A percentile compares a stretch with the other conserved stretches of the same genome.
Evolutionary conservation across 192 early-diverging fungal genomes (phyloP).

Genomic region (Glomus cerebriforme): DNA sequence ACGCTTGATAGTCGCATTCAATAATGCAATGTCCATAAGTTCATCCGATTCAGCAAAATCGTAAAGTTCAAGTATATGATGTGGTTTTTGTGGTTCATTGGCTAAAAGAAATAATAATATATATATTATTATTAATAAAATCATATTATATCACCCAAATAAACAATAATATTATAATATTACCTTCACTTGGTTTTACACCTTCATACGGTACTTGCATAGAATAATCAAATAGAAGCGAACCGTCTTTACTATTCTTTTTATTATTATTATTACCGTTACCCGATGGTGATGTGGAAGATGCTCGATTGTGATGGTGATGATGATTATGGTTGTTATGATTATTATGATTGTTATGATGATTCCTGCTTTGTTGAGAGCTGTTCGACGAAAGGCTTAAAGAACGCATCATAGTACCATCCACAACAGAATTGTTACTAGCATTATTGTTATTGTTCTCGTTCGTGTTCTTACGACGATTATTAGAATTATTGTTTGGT

Average conservation of each 20-base stretch:
- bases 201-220: constrained; percentile 29
- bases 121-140: neutral
- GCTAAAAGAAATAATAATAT: neutral
- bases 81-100: constrained; percentile 28
- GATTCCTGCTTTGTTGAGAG: neutral
- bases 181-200: constrained; percentile 30
- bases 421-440: neutral
- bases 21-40: neutral
- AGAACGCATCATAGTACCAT: constrained; percentile 29
- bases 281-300: constrained; percentile 5
- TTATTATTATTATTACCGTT: neutral
- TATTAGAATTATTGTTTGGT: neutral
- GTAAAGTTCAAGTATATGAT: constrained; percentile 25
- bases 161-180: neutral
- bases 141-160: neutral
- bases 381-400: constrained; percentile 11
- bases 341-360: neutral
- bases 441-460: neutral
- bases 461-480: neutral
- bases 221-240: constrained; percentile 29
- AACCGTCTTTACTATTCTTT: neutral
- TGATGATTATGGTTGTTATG: neutral
- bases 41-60: constrained; percentile 20
- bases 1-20: constrained; percentile 21
- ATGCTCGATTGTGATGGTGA: constrained; percentile 9